Evolutionary conservation across 108 stramenopile genomes (phyloP).

Genomic region (Nannochloropsis salina): DNA sequence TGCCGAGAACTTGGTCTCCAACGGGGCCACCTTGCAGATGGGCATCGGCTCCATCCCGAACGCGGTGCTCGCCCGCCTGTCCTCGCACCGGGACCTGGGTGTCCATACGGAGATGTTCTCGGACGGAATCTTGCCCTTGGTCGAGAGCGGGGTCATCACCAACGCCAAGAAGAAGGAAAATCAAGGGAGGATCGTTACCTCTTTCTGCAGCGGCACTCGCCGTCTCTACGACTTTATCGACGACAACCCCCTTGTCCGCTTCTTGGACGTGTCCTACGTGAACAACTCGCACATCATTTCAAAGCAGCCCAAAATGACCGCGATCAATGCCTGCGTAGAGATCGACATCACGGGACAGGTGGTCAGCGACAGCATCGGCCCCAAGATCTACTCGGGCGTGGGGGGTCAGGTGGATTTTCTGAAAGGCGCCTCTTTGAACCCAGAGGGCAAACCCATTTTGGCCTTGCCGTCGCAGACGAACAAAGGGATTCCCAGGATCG

Average conservation of each 20-base stretch:
- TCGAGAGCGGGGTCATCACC: slow-evolving; percentile 36
- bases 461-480: slow-evolving; percentile 38
- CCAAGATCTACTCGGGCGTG: slow-evolving; percentile 43
- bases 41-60: slow-evolving; percentile 50
- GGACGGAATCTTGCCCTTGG: slow-evolving; percentile 39
- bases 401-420: slow-evolving; percentile 48
- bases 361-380: slow-evolving; percentile 41
- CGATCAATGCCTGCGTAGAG: slow-evolving; percentile 39
- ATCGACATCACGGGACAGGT: slow-evolving; percentile 46
- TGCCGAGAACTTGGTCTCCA: slow-evolving; percentile 34
- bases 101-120: slow-evolving; percentile 44
- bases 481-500: slow-evolving; percentile 34
- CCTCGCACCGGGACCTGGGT: slow-evolving; percentile 6
- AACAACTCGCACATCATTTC: slow-evolving; percentile 38
- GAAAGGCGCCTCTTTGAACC: slow-evolving; percentile 31
- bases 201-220: slow-evolving; percentile 38
- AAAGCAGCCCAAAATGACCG: slow-evolving; percentile 42
- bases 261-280: slow-evolving; percentile 18
- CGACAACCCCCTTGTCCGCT: slow-evolving; percentile 38
- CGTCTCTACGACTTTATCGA: slow-evolving; percentile 46
- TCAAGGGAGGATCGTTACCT: slow-evolving; percentile 30
- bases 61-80: slow-evolving; percentile 30
- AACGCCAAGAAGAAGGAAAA: slow-evolving; percentile 29
- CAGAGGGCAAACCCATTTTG: slow-evolving; percentile 36
- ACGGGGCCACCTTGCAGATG: slow-evolving; percentile 48